Evolutionary conservation across 495 filamentous ascomycete genomes (phyloP).

Genomic region (Rostrohypoxylon terebratum): DNA sequence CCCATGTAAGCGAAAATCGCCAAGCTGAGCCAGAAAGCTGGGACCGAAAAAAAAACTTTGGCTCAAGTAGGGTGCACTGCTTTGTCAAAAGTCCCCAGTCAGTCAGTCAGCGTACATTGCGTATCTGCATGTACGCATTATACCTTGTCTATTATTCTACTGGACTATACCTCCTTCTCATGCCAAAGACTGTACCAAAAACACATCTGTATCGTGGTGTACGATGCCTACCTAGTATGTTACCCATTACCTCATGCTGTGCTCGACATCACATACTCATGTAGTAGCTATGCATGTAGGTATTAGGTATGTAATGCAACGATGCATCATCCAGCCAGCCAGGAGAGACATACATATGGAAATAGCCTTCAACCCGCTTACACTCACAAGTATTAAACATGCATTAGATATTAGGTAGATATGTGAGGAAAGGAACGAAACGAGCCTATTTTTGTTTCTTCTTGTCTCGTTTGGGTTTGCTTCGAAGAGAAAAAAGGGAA

Average conservation of each 20-base stretch:
- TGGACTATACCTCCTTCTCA: not conserved
- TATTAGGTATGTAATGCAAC: constrained; percentile 5
- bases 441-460: not conserved
- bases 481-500: not conserved
- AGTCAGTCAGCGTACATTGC: constrained; percentile 15
- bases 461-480: not conserved
- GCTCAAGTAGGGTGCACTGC: not conserved
- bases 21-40: constrained; percentile 45
- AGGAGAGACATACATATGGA: constrained; percentile 17
- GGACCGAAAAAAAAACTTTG: constrained; percentile 15
- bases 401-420: not conserved
- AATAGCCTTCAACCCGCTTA: constrained; percentile 4
- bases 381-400: not conserved
- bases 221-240: not conserved
- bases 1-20: constrained; percentile 47
- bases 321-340: constrained; percentile 3
- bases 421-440: not conserved
- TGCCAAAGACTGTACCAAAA: not conserved
- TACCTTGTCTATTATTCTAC: not conserved
- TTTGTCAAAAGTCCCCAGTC: constrained; percentile 37
- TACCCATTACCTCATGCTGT: not conserved
- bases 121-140: constrained; percentile 1
- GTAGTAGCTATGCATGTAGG: not conserved
- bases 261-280: not conserved
- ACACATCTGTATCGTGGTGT: not conserved